Evolutionary conservation across 257 asterid species (phyloP), one percentile per base, ranked within the genome.

Genomic region (Lycium ferocissimum): DNA sequence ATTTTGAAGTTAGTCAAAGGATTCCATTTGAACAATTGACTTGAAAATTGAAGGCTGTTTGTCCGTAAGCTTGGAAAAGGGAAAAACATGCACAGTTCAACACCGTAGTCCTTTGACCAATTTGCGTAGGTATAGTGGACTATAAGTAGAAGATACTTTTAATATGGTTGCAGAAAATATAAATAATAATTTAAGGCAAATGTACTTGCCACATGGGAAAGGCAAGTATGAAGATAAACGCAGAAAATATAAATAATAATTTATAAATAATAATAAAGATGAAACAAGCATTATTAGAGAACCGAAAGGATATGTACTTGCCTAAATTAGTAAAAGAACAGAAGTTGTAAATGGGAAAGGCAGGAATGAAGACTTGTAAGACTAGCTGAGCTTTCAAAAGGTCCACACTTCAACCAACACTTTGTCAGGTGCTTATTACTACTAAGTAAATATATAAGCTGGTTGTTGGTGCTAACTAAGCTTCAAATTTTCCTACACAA

Each of bases 1-100:
- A 26, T 26, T 26, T 26, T 26, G 33, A 26, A 26, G 33, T 26
- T 26, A 26, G 17, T 61, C 67, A 61, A 26, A 26, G 33, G 33
- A 62, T 3, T 62, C 70, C 3, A 62, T 62, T 20, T 62, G 38
- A 20, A 62, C 70, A 62, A 62, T n/a, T 22, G 38, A 62, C 70
- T 62, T 62, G 70, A 62, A 3, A 37, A 62, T 62, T 62, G 38
- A 20, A 20, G 38, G 70, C 33, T 10, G 0, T 20, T 62, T 62
- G 70, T 62, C 70, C 70, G 20, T 62, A 62, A 22, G 38, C 70
- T 62, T 62, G 70, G 70, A 62, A 62, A 62, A 62, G 70, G 70
- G 7, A 62, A 62, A 62, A 13, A 9, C 38, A 62, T 62, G 38
- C 20, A 62, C 70, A 62, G 38, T 62, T 62, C 70, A 62, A 62